Evolutionary conservation across 768 basidiomycete species (phyloP).

Genomic region (Kwoniella sp.): DNA sequence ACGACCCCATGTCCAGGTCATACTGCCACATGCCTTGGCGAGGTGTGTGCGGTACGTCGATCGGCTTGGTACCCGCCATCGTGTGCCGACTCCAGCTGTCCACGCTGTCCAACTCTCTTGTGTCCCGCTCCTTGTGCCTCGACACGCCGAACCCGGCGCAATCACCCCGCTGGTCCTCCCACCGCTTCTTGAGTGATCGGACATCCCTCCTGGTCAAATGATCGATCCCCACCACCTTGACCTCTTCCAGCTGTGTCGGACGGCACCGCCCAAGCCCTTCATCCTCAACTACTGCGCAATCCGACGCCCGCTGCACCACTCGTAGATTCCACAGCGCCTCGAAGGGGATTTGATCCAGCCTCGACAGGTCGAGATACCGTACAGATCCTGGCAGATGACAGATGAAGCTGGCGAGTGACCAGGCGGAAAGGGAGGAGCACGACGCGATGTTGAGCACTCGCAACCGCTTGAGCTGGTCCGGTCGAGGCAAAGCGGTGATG

Average conservation of each 20-base stretch:
- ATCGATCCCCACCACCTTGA: slow-evolving; percentile 41
- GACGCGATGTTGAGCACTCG: slow-evolving; percentile 23
- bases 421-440: slow-evolving; percentile 17
- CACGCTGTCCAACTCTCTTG: too few relatives aligned
- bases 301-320: slow-evolving; percentile 15
- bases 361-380: slow-evolving; percentile 23
- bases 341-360: slow-evolving; percentile 31
- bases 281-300: neutral
- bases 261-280: neutral
- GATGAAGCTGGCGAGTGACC: slow-evolving; percentile 18
- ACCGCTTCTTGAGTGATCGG: slow-evolving; percentile 26
- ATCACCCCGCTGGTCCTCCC: slow-evolving; percentile 28
- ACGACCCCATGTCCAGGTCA: too few relatives aligned
- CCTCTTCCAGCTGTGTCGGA: slow-evolving; percentile 21
- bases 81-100: too few relatives aligned
- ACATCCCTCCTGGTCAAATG: slow-evolving; percentile 36
- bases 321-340: slow-evolving; percentile 17
- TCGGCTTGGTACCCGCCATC: too few relatives aligned
- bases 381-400: slow-evolving; percentile 18
- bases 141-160: too few relatives aligned
- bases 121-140: neutral
- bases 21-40: too few relatives aligned
- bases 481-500: slow-evolving; percentile 24
- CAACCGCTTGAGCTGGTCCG: neutral
- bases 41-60: too few relatives aligned